Conservation (phyloP, 2,329 filamentous ascomycete species). For the Daldinia sp. region DNA sequence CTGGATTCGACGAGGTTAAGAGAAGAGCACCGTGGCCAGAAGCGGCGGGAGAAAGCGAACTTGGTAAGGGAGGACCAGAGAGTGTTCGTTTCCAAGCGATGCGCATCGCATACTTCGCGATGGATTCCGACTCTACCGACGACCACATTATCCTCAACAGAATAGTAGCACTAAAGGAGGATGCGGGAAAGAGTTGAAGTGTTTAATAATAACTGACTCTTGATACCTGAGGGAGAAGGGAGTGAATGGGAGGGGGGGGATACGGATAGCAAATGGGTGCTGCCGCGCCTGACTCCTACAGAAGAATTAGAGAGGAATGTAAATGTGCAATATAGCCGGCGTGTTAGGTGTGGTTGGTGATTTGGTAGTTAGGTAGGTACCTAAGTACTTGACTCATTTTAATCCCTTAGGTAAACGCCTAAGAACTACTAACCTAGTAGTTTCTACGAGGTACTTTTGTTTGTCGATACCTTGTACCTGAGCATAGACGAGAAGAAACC, state of each 20-base stretch:
- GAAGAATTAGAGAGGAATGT: too few species aligned
- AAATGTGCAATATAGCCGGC: neutral
- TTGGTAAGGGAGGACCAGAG: conserved; percentile 73
- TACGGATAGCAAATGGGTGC: neutral
- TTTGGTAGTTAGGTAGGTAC: neutral
- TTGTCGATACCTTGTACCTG: neutral
- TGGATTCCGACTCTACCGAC: conserved; percentile 82
- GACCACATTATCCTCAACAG: conserved; percentile 90
- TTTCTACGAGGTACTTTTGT: neutral
- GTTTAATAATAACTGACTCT: neutral
- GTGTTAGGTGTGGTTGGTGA: neutral
- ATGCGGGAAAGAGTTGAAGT: conserved; percentile 71
- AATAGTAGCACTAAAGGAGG: conserved; percentile 92
- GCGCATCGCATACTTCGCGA: conserved; percentile 84
- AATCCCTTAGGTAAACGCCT: neutral
- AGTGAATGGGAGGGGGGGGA: too few species aligned
- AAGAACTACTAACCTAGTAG: too few species aligned
- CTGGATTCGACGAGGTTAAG: conserved; percentile 82
- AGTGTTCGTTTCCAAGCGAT: conserved; percentile 91
- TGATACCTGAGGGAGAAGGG: neutral
- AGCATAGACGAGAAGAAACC: neutral
- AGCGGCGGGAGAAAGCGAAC: conserved; percentile 75
- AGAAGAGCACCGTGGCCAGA: conserved; percentile 84
- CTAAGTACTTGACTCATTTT: neutral
- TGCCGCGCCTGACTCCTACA: neutral